Percentiles rank a stretch among this genome's conserved stretches.
Evolutionary conservation across 441 rosid species (phyloP).

Genomic region (Aquilaria agallochum): DNA sequence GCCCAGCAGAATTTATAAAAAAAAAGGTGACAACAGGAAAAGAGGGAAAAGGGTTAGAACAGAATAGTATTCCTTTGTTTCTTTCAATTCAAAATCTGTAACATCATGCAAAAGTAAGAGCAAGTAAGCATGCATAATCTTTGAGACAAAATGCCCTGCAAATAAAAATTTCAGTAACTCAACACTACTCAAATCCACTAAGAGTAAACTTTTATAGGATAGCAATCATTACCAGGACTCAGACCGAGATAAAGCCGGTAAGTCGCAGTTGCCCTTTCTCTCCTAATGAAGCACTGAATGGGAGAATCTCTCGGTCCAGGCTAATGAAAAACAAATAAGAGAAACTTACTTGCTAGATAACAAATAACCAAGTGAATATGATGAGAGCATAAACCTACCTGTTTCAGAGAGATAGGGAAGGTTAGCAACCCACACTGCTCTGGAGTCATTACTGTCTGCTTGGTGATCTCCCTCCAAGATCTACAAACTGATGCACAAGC

Average conservation of each 20-base stretch:
- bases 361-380: not conserved
- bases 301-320: slow-evolving; percentile 89
- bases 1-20: not conserved
- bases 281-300: slow-evolving; percentile 82
- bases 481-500: slow-evolving; percentile 81
- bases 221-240: slow-evolving; percentile 62
- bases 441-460: slow-evolving; percentile 57
- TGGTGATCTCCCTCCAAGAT: slow-evolving; percentile 79
- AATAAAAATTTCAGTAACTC: too few relatives aligned
- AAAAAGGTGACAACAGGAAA: not conserved
- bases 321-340: slow-evolving; percentile 28
- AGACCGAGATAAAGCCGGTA: slow-evolving; percentile 73
- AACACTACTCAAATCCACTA: not conserved
- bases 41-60: too few relatives aligned
- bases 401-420: slow-evolving; percentile 75
- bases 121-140: too few relatives aligned
- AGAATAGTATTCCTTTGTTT: too few relatives aligned
- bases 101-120: too few relatives aligned
- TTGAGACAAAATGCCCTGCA: too few relatives aligned
- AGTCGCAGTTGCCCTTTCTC: slow-evolving; percentile 69
- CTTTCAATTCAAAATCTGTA: too few relatives aligned
- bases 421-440: slow-evolving; percentile 72
- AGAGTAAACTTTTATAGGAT: not conserved
- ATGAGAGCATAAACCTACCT: slow-evolving; percentile 33
- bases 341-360: not conserved